These are phyloP conservation scores for Byssoonygena ceratinophila DNA, from an alignment of 2,329 filamentous ascomycete genomes.

Conservation along the genomic window DNA sequence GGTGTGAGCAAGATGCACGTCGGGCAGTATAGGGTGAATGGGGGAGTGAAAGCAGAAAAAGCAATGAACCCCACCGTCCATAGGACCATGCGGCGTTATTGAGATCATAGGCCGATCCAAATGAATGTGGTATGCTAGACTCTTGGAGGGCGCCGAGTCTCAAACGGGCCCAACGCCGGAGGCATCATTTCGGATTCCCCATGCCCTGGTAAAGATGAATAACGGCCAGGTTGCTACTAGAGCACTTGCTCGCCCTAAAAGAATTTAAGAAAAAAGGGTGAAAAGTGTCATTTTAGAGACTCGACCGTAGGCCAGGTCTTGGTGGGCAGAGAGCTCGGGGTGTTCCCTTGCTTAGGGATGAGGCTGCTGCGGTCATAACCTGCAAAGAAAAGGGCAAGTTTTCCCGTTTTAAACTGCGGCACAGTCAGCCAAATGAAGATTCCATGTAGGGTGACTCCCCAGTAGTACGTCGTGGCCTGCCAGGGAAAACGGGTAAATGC, in stretches of 20 bases:
- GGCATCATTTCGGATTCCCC: neutral
- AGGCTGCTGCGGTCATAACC: neutral
- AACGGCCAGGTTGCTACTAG: no score
- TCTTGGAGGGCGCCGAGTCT: neutral
- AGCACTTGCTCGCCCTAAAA: neutral
- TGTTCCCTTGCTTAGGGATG: neutral
- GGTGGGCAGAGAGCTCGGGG: neutral
- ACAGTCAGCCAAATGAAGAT: constrained; percentile 1
- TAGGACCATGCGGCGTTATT: neutral
- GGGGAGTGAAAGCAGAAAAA: neutral
- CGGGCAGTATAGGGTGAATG: neutral
- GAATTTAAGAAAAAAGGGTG: neutral
- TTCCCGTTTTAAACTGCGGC: constrained; percentile 1
- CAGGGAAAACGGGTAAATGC: neutral
- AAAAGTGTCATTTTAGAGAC: no score
- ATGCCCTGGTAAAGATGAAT: neutral
- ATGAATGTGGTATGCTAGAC: neutral
- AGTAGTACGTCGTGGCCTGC: neutral
- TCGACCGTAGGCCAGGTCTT: no score
- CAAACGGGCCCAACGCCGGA: neutral
- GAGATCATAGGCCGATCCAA: constrained; percentile 1
- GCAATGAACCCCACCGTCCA: neutral
- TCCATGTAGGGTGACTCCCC: neutral
- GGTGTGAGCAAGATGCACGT: neutral
- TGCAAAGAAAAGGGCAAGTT: neutral